Base-by-base conservation (phyloP, 2,329 filamentous ascomycete species). In the Boeremia lycopersici region DNA sequence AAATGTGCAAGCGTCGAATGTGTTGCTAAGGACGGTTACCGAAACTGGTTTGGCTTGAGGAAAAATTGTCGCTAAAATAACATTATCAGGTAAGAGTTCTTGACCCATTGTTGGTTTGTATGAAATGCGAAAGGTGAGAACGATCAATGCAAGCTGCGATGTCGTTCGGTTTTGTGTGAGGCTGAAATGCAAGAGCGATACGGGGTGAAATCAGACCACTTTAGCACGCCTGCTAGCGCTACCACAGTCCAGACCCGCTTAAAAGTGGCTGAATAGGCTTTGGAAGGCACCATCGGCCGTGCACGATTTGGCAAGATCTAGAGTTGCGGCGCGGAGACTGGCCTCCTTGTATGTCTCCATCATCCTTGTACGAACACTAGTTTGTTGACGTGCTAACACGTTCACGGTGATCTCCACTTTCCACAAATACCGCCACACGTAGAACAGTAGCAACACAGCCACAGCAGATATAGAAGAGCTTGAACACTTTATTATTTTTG, bases 1-100 rank as follows among this genome's bases (percentile, higher is more conserved):
- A 29, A 54, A 54, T 6, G 39, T 54, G 34, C 51, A 48, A 11
- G 34, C 39, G 15, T 54, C 51, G 23, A 45, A 48, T 35, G 51
- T 48, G 40, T 54, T 39, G 39, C 45, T 17, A 34, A 48, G 40
- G 45, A 54, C 29, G 4, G 34, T 45, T 33, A 54, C 45, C 10
- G 44, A 48, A 12, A 41, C 45, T 12, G 51, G 51, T 30, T 48
- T 48, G 11, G 39, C 15, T 2, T 43, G 35, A 13, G 51, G 51
- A 26, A 54, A 54, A 28, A 54, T 45, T 29, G 51, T 45, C 40
- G 51, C 44, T 29, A 54, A 44, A 44, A 54, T 40, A 23, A 23
- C 51, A 45, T 44, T 45, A 40, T 54, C 51, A 26, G 51, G 51
- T 40, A 25, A 34, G 23, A 54, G 45, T 29, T 54, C 51, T 35